Percentiles rank a stretch among this genome's conserved stretches.
phyloP scores from a whole-genome alignment of 2,329 filamentous ascomycete genomes.

The Chrysosporium keratinophilum region DNA sequence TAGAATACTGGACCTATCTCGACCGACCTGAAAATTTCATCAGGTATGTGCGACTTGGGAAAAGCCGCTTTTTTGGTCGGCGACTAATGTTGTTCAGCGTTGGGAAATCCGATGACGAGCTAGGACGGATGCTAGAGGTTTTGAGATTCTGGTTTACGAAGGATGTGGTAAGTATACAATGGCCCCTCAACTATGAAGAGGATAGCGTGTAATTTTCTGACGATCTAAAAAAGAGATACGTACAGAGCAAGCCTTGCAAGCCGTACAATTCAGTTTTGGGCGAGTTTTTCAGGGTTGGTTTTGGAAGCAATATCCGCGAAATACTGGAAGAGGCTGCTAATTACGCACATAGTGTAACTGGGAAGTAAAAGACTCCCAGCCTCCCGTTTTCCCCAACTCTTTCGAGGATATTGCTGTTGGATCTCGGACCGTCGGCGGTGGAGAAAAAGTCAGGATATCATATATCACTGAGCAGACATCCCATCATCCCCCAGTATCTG shows the following conservation, averaged over 20 bases:
- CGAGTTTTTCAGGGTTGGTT: constrained; percentile 83
- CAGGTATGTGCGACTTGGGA: constrained; percentile 35
- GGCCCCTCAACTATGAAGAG: not conserved
- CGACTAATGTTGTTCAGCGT: constrained; percentile 41
- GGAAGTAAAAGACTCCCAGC: constrained; percentile 74
- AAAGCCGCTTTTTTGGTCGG: constrained; percentile 4
- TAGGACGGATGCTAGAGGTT: constrained; percentile 91
- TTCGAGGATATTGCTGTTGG: constrained; percentile 15
- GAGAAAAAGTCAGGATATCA: constrained; percentile 61
- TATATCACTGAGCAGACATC: constrained; percentile 97
- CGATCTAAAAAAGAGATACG: constrained; percentile 63
- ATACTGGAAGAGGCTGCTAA: constrained; percentile 14
- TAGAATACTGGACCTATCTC: constrained; percentile 97
- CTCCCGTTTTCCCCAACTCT: constrained; percentile 43
- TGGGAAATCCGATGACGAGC: constrained; percentile 79
- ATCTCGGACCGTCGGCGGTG: constrained; percentile 19
- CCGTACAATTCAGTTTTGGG: constrained; percentile 95
- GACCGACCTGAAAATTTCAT: constrained; percentile 87
- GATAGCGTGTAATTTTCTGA: not conserved
- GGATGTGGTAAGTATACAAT: constrained; percentile 52
- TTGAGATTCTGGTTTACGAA: constrained; percentile 98
- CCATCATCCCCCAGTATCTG: constrained; percentile 93
- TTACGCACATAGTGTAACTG: constrained; percentile 63
- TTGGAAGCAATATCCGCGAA: not conserved
- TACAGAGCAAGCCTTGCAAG: constrained; percentile 97